Evolutionary conservation across 2,329 filamentous ascomycete species (phyloP), one percentile per base, ranked within the genome.

Genomic region (Nemania bipapillata): DNA sequence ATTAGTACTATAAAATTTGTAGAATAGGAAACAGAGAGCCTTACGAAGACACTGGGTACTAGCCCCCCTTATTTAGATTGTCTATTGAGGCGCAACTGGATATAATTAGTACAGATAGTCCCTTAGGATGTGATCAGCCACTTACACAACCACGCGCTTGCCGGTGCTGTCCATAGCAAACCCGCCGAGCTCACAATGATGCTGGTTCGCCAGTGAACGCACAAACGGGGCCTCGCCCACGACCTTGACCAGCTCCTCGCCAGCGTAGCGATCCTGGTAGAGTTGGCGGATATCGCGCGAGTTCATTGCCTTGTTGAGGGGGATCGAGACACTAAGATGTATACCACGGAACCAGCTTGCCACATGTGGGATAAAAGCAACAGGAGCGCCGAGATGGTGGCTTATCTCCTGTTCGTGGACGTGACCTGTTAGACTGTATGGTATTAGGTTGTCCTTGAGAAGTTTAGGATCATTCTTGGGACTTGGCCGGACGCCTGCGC

Each of bases 251-350:
- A 99, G 89, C 83, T 94, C 95, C 86, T 98, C 96, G 58, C 94
- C 94, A 5, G 95, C 95, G 77, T 97, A 99, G 26, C 95, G 89
- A 76, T 98, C 95, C 82, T 98, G 95, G 85, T 97, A 99, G 66
- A 98, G 85, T 77, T 97, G 93, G 70, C 96, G 90, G 74, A 99
- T 93, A 79, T 98, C 94, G 60, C 96, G 91, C 49, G 92, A 94
- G 2, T 90, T 92, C 92, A 98, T 96, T 69, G 89, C 87, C 81
- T 95, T 87, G 77, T 91, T 91, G 8, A 99, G 86, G 12, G 95
- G 95, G 57, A 98, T 92, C 77, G 90, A 94, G 80, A 98, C 94
- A 45, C 94, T 95, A 81, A 94, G 92, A 78, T 93, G 90, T 74
- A 98, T 98, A 72, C 95, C 95, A 78, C 96, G 91, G 87, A 98